These are phyloP conservation scores for Eucalyptus regnans DNA, from an alignment of 345 rosid genomes.

Conservation along the genomic window DNA sequence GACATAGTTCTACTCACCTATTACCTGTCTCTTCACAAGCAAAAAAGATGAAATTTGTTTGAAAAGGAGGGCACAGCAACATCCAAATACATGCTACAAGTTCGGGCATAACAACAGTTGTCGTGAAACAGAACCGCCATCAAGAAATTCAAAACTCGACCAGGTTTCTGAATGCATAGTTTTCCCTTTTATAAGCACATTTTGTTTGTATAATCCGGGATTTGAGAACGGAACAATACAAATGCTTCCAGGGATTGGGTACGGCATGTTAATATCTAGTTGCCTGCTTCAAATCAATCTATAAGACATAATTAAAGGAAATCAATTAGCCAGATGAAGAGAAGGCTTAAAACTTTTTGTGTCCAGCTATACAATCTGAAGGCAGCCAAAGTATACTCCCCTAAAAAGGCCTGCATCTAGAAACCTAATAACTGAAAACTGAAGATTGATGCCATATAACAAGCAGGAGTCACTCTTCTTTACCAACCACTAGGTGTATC, in stretches of 20 bases:
- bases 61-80: not conserved
- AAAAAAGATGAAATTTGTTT: not conserved
- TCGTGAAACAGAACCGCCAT: not conserved
- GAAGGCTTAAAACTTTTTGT: not conserved
- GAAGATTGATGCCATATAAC: not conserved
- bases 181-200: not conserved
- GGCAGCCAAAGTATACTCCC: not conserved
- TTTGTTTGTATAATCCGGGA: not conserved
- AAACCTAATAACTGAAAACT: not conserved
- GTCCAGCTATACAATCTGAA: not conserved
- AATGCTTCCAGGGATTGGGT: not conserved
- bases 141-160: not conserved
- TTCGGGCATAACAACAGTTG: not conserved
- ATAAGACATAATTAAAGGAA: not conserved
- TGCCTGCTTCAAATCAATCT: not conserved
- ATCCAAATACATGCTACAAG: not conserved
- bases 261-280: not conserved
- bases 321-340: not conserved
- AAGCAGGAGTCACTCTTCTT: not conserved
- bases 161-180: not conserved
- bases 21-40: not conserved
- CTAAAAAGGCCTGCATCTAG: not conserved
- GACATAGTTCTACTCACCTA: not conserved
- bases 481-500: not conserved
- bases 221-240: not conserved